Conservation (phyloP, 257 asterid species). For the Ilex aquifolium region DNA sequence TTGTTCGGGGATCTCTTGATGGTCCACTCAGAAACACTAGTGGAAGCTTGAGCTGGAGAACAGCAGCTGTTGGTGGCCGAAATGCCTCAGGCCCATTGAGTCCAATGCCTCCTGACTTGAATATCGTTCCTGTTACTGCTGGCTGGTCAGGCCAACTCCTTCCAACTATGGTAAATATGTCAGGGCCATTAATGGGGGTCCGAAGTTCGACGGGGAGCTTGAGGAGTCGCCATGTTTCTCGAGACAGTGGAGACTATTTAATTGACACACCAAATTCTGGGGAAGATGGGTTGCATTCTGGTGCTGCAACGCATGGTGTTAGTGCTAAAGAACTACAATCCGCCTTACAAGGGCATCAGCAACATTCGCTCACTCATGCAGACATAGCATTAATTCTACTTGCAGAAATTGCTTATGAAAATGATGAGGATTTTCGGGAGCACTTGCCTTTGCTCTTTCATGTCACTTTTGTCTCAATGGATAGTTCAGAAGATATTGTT, state of each 20-base stretch:
- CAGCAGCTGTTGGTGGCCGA: slow-evolving; percentile 94
- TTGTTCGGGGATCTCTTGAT: slow-evolving; percentile 94
- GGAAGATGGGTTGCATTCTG: slow-evolving; percentile 79
- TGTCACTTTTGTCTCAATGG: slow-evolving; percentile 98
- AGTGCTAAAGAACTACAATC: slow-evolving; percentile 53
- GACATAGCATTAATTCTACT: slow-evolving; percentile 88
- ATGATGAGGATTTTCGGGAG: slow-evolving; percentile 97
- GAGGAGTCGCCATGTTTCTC: slow-evolving; percentile 94
- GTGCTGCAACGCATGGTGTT: slow-evolving; percentile 59
- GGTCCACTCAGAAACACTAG: slow-evolving; percentile 94
- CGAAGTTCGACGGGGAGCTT: slow-evolving; percentile 96
- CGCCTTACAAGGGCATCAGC: slow-evolving; percentile 98
- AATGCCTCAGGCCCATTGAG: slow-evolving; percentile 96
- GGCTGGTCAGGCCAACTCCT: slow-evolving; percentile 97
- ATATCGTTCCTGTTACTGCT: slow-evolving; percentile 77
- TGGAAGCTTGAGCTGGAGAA: slow-evolving; percentile 99
- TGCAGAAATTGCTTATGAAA: slow-evolving; percentile 96
- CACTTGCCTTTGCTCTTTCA: slow-evolving; percentile 95
- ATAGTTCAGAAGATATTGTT: slow-evolving; percentile 98
- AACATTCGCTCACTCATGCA: slow-evolving; percentile 85
- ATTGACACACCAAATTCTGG: slow-evolving; percentile 97
- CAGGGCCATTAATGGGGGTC: slow-evolving; percentile 96
- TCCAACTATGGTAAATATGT: slow-evolving; percentile 92
- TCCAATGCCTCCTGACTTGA: slow-evolving; percentile 92
- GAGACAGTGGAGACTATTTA: slow-evolving; percentile 96